These are phyloP conservation scores for Sugiyamaella chiloensis DNA, from an alignment of 805 yeast genomes.

Conservation along the genomic window DNA sequence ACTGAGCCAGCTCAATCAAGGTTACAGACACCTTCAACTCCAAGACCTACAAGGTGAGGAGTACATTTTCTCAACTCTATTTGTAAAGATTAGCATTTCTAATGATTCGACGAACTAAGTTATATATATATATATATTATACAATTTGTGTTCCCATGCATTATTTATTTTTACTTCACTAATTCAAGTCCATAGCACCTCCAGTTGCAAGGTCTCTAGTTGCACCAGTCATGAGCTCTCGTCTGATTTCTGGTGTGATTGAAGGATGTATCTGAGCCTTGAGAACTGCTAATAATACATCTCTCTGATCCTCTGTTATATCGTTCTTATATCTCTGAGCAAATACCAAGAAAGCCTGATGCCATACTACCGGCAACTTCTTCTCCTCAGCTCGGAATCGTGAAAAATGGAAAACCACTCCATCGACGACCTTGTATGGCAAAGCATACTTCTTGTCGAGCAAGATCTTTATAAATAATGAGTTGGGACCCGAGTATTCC, in stretches of 20 bases:
- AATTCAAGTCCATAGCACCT: slow-evolving; percentile 19
- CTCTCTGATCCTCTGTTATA: slow-evolving; percentile 98
- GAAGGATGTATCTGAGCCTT: slow-evolving; percentile 86
- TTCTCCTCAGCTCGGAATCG: slow-evolving; percentile 56
- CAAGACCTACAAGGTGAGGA: slow-evolving; percentile 81
- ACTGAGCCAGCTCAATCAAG: slow-evolving; percentile 62
- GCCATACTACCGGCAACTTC: slow-evolving; percentile 92
- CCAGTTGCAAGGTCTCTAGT: slow-evolving; percentile 19
- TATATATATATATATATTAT: not conserved
- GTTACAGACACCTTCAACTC: slow-evolving; percentile 79
- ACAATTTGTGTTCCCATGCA: no score
- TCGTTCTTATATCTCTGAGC: slow-evolving; percentile 97
- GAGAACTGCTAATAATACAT: slow-evolving; percentile 83
- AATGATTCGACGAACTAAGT: not conserved
- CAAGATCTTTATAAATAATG: slow-evolving; percentile 84
- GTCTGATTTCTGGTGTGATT: slow-evolving; percentile 90
- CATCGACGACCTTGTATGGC: slow-evolving; percentile 95
- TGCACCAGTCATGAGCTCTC: slow-evolving; percentile 85
- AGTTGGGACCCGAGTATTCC: slow-evolving; percentile 84
- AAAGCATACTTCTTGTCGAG: slow-evolving; percentile 94
- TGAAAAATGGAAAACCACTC: slow-evolving; percentile 90
- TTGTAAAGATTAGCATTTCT: slow-evolving; percentile 36
- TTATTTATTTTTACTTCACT: slow-evolving; percentile 2
- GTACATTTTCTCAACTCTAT: slow-evolving; percentile 55
- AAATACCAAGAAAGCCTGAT: slow-evolving; percentile 89